Conservation (phyloP, 129 eudicot genomes). For the Artemisia tridentata region DNA sequence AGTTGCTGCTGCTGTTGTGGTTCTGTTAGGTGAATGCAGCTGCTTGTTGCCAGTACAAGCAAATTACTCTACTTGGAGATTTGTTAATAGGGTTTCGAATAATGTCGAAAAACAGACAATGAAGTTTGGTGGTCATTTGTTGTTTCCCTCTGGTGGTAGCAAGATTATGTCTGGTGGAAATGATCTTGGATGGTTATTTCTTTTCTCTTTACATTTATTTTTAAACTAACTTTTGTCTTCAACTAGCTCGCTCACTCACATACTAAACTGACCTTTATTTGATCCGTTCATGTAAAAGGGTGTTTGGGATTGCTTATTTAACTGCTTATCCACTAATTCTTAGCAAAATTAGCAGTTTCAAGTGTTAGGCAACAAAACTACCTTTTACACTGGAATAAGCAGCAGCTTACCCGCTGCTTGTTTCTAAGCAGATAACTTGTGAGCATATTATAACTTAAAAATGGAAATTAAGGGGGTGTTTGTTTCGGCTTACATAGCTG, state of each 20-base stretch:
- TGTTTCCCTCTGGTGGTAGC: constrained; percentile 77
- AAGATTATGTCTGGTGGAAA: constrained; percentile 67
- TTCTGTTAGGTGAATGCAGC: constrained; percentile 26
- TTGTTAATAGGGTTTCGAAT: constrained; percentile 49
- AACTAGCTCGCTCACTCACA: not conserved
- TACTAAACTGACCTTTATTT: not conserved
- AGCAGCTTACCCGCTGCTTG: no score
- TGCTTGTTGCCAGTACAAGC: constrained; percentile 20
- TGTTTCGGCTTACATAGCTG: no score
- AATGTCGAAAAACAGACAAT: constrained; percentile 68
- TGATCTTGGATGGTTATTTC: constrained; percentile 80
- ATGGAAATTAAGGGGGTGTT: no score
- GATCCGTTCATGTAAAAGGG: not conserved
- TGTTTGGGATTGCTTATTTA: no score
- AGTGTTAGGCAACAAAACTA: no score
- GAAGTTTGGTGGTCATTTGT: constrained; percentile 51
- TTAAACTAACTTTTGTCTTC: no score
- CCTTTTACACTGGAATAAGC: no score
- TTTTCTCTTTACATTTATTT: constrained; percentile 7
- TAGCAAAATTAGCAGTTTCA: no score
- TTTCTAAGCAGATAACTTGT: no score
- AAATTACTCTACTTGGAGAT: constrained; percentile 51
- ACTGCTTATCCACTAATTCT: no score
- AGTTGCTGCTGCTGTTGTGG: constrained; percentile 12
- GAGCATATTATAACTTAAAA: no score